phyloP scores from a whole-genome alignment of 2,329 filamentous ascomycete species.

The Tolypocladium guangdongense region DNA sequence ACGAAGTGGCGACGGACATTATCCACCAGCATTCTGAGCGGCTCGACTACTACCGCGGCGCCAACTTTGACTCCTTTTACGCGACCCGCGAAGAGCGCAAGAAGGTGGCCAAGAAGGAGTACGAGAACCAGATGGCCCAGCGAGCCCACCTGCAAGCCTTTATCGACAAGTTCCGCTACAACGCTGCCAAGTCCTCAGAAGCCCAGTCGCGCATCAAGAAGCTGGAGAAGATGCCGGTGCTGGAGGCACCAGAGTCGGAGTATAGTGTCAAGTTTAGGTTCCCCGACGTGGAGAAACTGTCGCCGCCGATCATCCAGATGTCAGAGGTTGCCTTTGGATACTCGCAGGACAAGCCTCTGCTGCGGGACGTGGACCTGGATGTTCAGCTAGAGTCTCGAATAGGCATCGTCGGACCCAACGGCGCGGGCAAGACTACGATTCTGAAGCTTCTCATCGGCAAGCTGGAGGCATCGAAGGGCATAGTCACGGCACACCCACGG shows the following conservation, averaged over 20 bases:
- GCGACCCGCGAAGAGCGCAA: constrained; percentile 93
- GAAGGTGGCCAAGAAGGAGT: constrained; percentile 93
- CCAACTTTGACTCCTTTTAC: constrained; percentile 96
- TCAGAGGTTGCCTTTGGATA: constrained; percentile 86
- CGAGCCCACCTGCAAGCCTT: constrained; percentile 92
- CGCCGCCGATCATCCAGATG: constrained; percentile 97
- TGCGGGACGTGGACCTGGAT: constrained; percentile 83
- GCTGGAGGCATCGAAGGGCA: constrained; percentile 61
- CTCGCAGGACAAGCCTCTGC: constrained; percentile 62
- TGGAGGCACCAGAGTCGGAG: constrained; percentile 82
- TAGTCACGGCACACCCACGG: constrained; percentile 82
- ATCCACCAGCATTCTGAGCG: constrained; percentile 96
- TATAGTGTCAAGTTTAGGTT: constrained; percentile 97
- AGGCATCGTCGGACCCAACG: constrained; percentile 98
- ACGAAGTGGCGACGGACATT: constrained; percentile 98
- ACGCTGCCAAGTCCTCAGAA: constrained; percentile 96
- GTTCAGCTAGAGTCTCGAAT: constrained; percentile 97
- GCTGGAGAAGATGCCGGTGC: constrained; percentile 87
- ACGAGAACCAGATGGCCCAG: constrained; percentile 95
- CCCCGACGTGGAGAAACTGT: constrained; percentile 94
- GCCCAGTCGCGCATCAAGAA: constrained; percentile 99
- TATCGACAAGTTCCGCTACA: constrained; percentile 99
- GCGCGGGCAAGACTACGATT: constrained; percentile 97
- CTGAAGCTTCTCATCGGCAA: constrained; percentile 92
- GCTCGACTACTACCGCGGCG: constrained; percentile 95